A percentile compares a stretch with the other conserved stretches of the same genome.
Evolutionary conservation across 257 asterid genomes (phyloP).

Genomic region (Nicotiana knightiana): DNA sequence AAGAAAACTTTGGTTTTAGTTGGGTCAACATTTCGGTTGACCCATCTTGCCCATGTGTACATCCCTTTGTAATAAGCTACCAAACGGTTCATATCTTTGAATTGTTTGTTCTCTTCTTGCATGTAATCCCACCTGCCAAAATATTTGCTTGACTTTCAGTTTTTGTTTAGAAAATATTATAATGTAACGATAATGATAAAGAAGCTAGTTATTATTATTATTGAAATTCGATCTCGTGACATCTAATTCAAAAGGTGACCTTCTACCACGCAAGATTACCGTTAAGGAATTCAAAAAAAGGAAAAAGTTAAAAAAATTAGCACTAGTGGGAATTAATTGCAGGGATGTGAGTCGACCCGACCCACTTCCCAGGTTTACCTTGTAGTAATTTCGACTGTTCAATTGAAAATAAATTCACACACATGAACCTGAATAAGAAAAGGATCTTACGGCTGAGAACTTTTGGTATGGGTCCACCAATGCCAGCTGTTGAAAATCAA

Average conservation of each 20-base stretch:
- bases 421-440: background rate
- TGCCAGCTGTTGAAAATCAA: conserved; percentile 87
- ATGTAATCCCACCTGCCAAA: conserved; percentile 69
- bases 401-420: background rate
- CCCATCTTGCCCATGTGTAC: conserved; percentile 93
- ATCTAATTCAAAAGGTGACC: no score
- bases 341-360: no score
- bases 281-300: no score
- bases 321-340: no score
- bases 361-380: no score
- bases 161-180: background rate
- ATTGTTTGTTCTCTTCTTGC: conserved; percentile 51
- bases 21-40: conserved; percentile 58
- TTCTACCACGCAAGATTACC: no score
- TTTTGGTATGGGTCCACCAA: conserved; percentile 89
- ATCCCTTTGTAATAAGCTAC: conserved; percentile 76
- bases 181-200: background rate
- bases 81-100: conserved; percentile 83
- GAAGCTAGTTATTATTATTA: background rate
- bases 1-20: conserved; percentile 77
- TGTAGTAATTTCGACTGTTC: no score
- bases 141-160: background rate
- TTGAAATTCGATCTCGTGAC: background rate
- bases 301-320: no score
- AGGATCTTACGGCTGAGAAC: conserved; percentile 59